Evolutionary conservation across 2,329 filamentous ascomycete species (phyloP), one percentile per base, ranked within the genome.

Genomic region (Fusarium robinianum): DNA sequence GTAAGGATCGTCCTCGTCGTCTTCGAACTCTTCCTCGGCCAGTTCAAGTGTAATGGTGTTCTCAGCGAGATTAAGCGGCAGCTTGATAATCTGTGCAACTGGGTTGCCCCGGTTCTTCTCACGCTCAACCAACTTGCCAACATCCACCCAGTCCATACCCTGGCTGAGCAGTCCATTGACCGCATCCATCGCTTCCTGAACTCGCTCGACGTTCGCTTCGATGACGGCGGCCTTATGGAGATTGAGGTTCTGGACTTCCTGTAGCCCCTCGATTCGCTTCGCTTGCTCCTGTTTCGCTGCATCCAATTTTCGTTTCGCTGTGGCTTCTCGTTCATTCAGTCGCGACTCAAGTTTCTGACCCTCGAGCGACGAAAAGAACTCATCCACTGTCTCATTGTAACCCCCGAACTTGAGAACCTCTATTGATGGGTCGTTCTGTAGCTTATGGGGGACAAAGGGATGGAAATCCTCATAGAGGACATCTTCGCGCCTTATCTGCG

Each of bases 81-180:
- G 72, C 63, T 87, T 88, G 62, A 99, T 95, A 30, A 90, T 84
- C 45, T 86, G 79, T 2, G 94, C 94, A 6, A 99, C 90, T 0
- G 88, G 82, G 55, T 99, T 99, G 18, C 82, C 77, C 34, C 84
- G 78, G 49, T 76, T 82, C 65, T 95, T 88, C 65, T 97, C 92
- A 55, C 90, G 81, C 64, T 96, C 90, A 38, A 99, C 88, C 50
- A 99, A 72, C 46, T 86, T 87, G 8, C 81, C 89, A 60, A 97
- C 91, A 55, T 96, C 88, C 8, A 90, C 83, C 94, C 94, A 99
- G 60, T 99, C 94, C 90, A 97, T 97, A 8, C 92, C 92, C 62
- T 96, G 90, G 5, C 82, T 82, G 47, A 99, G 82, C n/a, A 97
- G 73, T 1, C 89, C 88, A 65, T 95, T 97, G 39, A 99, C 85